phyloP scores from a whole-genome alignment of 768 basidiomycete genomes.

The Boletus sp. region DNA sequence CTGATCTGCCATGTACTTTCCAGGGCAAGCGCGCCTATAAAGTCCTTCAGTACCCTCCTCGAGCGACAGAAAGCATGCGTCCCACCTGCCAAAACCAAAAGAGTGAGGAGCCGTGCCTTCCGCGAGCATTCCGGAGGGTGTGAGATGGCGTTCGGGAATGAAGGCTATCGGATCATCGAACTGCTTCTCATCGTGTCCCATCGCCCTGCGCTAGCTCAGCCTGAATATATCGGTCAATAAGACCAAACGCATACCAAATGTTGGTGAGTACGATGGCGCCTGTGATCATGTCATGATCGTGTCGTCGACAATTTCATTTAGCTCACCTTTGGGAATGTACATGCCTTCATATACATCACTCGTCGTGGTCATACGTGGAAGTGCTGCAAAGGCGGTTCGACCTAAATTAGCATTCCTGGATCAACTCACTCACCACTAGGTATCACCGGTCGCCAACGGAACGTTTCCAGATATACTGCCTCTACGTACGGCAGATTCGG shows the following conservation, averaged over 20 bases:
- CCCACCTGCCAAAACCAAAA: constrained; percentile 31
- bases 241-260: constrained; percentile 19
- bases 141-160: constrained; percentile 59
- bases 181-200: constrained; percentile 47
- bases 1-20: constrained; percentile 33
- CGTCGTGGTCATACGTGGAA: constrained; percentile 22
- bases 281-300: neutral
- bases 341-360: constrained; percentile 29
- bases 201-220: constrained; percentile 34
- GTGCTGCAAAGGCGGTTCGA: constrained; percentile 7
- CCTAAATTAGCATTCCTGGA: neutral
- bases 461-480: constrained; percentile 31
- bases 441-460: constrained; percentile 31
- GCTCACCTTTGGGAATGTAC: constrained; percentile 31
- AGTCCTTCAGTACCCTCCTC: neutral
- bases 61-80: neutral
- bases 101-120: neutral
- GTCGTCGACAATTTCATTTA: neutral
- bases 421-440: constrained; percentile 26
- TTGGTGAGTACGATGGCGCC: constrained; percentile 24
- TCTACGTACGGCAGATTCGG: constrained; percentile 31
- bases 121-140: constrained; percentile 7
- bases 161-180: constrained; percentile 55
- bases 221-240: neutral
- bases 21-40: constrained; percentile 32